Percentiles rank a stretch among this genome's conserved stretches.
phyloP scores from a whole-genome alignment of 495 filamentous ascomycete species.

The Neurospora discreta region DNA sequence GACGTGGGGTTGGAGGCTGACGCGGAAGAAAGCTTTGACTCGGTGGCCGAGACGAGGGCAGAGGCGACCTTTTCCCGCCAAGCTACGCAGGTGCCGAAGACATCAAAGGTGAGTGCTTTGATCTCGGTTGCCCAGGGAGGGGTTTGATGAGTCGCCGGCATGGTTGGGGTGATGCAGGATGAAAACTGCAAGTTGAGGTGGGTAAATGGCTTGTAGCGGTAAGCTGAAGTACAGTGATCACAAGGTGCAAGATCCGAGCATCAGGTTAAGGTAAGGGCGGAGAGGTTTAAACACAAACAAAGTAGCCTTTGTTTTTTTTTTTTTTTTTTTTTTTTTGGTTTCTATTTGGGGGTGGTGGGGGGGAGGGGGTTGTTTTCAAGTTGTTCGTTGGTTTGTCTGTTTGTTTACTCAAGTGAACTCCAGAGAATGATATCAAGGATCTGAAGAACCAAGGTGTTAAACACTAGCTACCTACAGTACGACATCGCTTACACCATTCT shows the following conservation, averaged over 20 bases:
- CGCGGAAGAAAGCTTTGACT: slow-evolving; percentile 27
- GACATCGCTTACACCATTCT: neutral
- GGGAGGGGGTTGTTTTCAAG: no score
- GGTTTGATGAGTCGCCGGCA: neutral
- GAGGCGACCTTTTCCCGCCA: slow-evolving; percentile 52
- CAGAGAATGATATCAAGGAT: neutral
- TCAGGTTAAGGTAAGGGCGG: neutral
- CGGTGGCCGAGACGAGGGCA: slow-evolving; percentile 39
- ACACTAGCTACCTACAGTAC: neutral
- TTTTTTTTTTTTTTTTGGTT: no score
- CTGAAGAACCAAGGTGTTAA: neutral
- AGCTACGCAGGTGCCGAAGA: slow-evolving; percentile 72
- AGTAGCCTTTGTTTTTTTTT: neutral
- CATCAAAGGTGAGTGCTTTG: slow-evolving; percentile 43
- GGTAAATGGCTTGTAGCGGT: neutral
- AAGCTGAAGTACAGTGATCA: neutral
- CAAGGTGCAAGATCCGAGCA: neutral
- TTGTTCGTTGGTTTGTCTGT: neutral
- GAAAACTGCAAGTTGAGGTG: neutral
- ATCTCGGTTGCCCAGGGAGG: slow-evolving; percentile 6
- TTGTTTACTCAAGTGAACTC: neutral
- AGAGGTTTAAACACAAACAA: neutral
- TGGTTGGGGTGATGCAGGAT: neutral
- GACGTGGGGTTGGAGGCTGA: slow-evolving; percentile 33
- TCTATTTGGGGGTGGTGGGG: no score